Base-by-base conservation (phyloP, 169 alveolate genomes). In the Plasmodium knowlesi region DNA sequence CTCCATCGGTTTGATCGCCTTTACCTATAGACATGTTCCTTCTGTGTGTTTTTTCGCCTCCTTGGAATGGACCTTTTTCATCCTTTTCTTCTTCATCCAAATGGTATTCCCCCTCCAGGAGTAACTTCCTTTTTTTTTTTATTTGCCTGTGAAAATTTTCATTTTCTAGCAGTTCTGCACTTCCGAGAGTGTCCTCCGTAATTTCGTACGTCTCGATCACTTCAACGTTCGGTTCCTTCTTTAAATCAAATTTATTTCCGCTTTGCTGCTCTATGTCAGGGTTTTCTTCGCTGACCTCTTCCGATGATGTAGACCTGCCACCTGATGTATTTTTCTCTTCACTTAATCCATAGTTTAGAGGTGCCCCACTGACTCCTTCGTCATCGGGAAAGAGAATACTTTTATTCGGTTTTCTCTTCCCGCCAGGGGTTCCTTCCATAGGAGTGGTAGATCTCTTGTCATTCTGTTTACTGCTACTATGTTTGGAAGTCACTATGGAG, bases 131-230 rank as follows among this genome's bases (percentile, higher is more conserved):
- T 41, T 85, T 85, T 32, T 50, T 76, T 85, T 70, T 34, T 46
- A 73, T 50, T 85, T 73, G 76, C 57, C 39, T 85, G n/a, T 25
- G 85, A 28, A 85, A 73, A 46, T 85, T 72, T 19, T 85, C 85
- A 74, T 76, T 76, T 43, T 54, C 78, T 34, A 19, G 32, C 5
- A 74, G 34, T 16, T 85, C 80, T 73, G 70, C 28, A 53, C 80
- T 54, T 50, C 61, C 84, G 28, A 19, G 32, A 9, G 50, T 39
- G 3, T 74, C 70, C 32, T 85, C 93, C 53, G 61, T 85, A 37
- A 85, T 85, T 85, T 85, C 93, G 61, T 85, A 85, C 22, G 85
- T 85, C 50, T 85, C 93, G 34, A 85, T 16, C 37, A 85, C 70
- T 54, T 85, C 93, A 10, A 85, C 85, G 37, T 85, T 22, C 8